These are phyloP conservation scores for Solanum sejunctum DNA, from an alignment of 257 asterid genomes.

Conservation along the genomic window DNA sequence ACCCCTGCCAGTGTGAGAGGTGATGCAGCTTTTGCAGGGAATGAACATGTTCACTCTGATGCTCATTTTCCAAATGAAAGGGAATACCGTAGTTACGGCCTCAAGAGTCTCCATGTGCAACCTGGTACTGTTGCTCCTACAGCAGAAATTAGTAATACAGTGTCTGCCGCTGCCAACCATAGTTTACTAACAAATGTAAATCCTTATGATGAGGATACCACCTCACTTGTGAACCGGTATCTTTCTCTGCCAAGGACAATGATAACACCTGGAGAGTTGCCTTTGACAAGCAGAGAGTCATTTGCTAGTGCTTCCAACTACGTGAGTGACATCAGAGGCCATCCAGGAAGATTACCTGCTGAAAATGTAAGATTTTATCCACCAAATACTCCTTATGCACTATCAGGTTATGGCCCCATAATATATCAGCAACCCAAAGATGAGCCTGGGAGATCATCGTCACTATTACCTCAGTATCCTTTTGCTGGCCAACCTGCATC, in stretches of 20 bases:
- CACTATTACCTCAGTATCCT: constrained; percentile 48
- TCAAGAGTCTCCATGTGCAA: constrained; percentile 18
- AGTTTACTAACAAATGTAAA: constrained; percentile 4
- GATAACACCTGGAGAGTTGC: constrained; percentile 13
- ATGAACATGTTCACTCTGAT: constrained; percentile 18
- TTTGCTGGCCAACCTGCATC: constrained; percentile 47
- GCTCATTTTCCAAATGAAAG: constrained; percentile 30
- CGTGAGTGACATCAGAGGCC: constrained; percentile 1
- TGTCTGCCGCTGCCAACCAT: constrained; percentile 9
- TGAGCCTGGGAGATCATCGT: constrained; percentile 11
- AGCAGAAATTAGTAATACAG: background rate
- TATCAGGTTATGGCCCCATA: constrained; percentile 12
- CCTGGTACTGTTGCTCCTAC: constrained; percentile 1
- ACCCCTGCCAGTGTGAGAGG: background rate
- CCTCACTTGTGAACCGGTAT: constrained; percentile 56
- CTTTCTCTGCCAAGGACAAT: constrained; percentile 27
- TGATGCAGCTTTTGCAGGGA: background rate
- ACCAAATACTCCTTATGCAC: constrained; percentile 16
- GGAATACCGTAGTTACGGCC: constrained; percentile 48
- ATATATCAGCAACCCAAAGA: constrained; percentile 7
- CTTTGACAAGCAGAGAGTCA: constrained; percentile 13
- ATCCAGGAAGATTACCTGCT: constrained; percentile 4
- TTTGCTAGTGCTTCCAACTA: constrained; percentile 14
- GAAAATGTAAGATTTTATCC: constrained; percentile 17
- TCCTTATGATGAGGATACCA: constrained; percentile 58